Conservation (phyloP, 106 monocot species). For the Dendrobium nobile region DNA sequence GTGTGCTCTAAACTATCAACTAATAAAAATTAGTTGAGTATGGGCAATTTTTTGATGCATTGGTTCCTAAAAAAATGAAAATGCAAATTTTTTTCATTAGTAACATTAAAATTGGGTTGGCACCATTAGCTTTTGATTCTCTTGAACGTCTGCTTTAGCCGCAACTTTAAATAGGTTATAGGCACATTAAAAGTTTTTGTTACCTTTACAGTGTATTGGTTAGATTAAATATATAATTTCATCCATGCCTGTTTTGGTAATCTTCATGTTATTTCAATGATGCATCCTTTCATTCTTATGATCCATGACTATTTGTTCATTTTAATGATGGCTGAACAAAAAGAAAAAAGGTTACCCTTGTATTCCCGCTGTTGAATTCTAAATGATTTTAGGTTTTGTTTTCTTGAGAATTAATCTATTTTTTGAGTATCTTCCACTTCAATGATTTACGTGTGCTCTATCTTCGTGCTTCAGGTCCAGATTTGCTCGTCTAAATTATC, state of each 20-base stretch:
- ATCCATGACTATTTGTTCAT: background rate
- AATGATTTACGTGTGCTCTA: slow-evolving; percentile 1
- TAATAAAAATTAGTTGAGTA: no score
- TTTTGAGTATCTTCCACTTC: background rate
- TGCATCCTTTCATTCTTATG: background rate
- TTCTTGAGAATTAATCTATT: background rate
- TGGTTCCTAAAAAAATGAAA: no score
- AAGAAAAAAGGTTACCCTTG: background rate
- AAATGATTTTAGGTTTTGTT: background rate
- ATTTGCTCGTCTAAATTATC: slow-evolving; percentile 75
- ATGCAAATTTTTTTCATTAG: background rate
- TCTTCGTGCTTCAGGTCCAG: slow-evolving; percentile 43
- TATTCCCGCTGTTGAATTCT: background rate
- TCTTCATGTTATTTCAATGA: background rate
- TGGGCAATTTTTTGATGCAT: no score
- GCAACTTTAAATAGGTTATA: background rate
- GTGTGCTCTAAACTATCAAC: no score
- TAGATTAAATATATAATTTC: background rate
- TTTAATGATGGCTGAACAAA: background rate
- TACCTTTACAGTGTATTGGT: background rate
- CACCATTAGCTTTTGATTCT: background rate
- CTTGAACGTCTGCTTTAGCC: background rate
- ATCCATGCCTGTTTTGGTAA: background rate
- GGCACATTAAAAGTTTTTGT: background rate
- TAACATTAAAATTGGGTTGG: background rate